Evolutionary conservation across 106 monocot species (phyloP).

Genomic region (Phalaenopsis aphrodite): DNA sequence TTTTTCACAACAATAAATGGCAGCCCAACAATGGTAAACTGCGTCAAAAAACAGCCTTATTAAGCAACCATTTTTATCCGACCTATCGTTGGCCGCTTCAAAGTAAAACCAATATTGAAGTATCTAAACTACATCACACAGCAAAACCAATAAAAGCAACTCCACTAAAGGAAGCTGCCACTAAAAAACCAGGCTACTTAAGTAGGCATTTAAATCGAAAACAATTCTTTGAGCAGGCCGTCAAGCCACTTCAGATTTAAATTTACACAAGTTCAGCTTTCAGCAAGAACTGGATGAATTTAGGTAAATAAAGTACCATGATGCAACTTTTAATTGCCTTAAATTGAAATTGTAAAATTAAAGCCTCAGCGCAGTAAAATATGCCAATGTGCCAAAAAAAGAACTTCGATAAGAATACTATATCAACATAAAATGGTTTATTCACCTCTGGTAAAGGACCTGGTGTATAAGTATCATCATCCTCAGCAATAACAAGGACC

Average conservation of each 20-base stretch:
- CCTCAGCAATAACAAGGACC: slow-evolving; percentile 89
- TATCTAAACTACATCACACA: no score
- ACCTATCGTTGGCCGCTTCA: not conserved
- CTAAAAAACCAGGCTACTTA: not conserved
- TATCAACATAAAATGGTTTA: not conserved
- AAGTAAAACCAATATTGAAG: not conserved
- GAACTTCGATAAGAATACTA: not conserved
- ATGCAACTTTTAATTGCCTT: not conserved
- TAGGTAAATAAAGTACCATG: not conserved
- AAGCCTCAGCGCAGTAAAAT: not conserved
- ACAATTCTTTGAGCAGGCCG: not conserved
- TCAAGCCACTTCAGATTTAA: not conserved
- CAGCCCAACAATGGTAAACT: not conserved
- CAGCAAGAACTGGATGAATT: not conserved
- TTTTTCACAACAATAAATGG: not conserved
- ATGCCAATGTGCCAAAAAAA: not conserved
- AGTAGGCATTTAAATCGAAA: not conserved
- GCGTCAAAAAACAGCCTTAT: not conserved
- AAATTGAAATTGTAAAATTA: not conserved
- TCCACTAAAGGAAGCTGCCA: no score
- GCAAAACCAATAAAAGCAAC: no score
- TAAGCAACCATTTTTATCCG: not conserved
- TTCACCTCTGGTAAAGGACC: slow-evolving; percentile 53
- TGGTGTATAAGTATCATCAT: slow-evolving; percentile 89
- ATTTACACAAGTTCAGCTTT: not conserved